Conservation (phyloP, 495 filamentous ascomycete genomes). For the Podospora pseudoanserina region DNA sequence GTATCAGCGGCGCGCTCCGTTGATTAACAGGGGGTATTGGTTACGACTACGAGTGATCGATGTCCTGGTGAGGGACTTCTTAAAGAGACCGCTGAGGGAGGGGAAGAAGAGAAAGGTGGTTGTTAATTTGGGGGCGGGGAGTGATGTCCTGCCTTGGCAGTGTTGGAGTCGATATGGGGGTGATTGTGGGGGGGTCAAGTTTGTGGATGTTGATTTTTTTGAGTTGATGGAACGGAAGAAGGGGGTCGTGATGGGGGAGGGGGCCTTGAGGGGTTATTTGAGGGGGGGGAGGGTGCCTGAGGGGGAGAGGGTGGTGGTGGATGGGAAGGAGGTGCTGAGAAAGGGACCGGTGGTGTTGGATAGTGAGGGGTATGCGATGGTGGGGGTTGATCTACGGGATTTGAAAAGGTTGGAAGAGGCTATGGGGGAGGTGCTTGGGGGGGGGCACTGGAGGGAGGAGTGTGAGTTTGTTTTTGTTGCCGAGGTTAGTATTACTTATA, state of each 20-base stretch:
- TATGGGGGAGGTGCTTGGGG: conserved; percentile 50
- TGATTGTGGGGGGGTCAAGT: conserved; percentile 51
- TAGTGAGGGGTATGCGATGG: conserved; percentile 68
- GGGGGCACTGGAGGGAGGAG: conserved; percentile 44
- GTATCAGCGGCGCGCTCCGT: conserved; percentile 69
- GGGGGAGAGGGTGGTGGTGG: not conserved
- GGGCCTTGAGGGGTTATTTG: conserved; percentile 49
- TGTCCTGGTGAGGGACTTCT: conserved; percentile 64
- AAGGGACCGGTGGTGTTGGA: conserved; percentile 46
- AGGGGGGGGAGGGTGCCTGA: conserved; percentile 4
- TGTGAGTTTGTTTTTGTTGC: conserved; percentile 73
- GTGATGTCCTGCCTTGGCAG: conserved; percentile 88
- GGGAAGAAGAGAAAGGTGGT: conserved; percentile 63
- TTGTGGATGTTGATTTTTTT: conserved; percentile 85
- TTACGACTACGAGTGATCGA: conserved; percentile 80
- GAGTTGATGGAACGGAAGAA: conserved; percentile 75
- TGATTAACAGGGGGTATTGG: conserved; percentile 88
- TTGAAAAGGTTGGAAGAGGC: conserved; percentile 53
- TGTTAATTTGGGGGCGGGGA: conserved; percentile 86
- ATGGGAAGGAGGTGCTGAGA: conserved; percentile 2
- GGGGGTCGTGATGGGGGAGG: conserved; percentile 56
- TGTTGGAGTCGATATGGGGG: conserved; percentile 62
- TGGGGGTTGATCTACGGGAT: conserved; percentile 79
- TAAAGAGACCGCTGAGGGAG: conserved; percentile 30
- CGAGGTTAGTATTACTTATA: conserved; percentile 89